These are phyloP conservation scores for Hypoxylon lienhwacheense DNA, from an alignment of 495 filamentous ascomycete genomes.

Conservation along the genomic window DNA sequence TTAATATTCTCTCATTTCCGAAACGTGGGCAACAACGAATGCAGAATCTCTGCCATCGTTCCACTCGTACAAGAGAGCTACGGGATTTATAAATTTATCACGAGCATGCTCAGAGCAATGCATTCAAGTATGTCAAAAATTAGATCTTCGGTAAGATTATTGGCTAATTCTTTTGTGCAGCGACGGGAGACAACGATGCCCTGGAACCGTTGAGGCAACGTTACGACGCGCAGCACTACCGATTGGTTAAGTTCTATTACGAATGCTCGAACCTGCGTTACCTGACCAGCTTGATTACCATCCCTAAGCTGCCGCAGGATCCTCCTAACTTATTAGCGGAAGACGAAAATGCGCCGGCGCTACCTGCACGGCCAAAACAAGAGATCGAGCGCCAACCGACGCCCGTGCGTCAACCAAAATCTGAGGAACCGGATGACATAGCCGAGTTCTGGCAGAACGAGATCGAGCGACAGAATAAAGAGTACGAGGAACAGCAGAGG, in stretches of 20 bases:
- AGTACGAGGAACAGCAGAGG: constrained; percentile 90
- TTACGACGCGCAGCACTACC: constrained; percentile 94
- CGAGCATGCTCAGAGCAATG: constrained; percentile 94
- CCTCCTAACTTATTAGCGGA: constrained; percentile 85
- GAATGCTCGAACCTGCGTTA: constrained; percentile 98
- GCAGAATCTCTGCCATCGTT: constrained; percentile 89
- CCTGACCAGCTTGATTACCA: constrained; percentile 91
- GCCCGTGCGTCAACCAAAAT: constrained; percentile 64
- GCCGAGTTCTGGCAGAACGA: constrained; percentile 97
- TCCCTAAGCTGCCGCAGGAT: constrained; percentile 93
- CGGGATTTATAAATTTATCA: constrained; percentile 95
- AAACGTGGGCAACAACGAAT: constrained; percentile 88
- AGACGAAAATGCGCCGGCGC: constrained; percentile 76
- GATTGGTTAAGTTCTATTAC: constrained; percentile 96
- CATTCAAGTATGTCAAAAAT: constrained; percentile 73
- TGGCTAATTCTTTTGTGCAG: constrained; percentile 49
- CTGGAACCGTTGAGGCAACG: constrained; percentile 81
- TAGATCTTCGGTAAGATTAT: constrained; percentile 14
- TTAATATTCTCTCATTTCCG: constrained; percentile 96
- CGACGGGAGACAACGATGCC: constrained; percentile 94
- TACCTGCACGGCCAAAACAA: constrained; percentile 79
- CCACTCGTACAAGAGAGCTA: constrained; percentile 97
- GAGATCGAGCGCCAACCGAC: constrained; percentile 67
- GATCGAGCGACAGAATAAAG: constrained; percentile 83
- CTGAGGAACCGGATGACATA: constrained; percentile 88